Evolutionary conservation across 2,329 filamentous ascomycete genomes (phyloP).

Genomic region (Calonectria pseudoreteaudii): DNA sequence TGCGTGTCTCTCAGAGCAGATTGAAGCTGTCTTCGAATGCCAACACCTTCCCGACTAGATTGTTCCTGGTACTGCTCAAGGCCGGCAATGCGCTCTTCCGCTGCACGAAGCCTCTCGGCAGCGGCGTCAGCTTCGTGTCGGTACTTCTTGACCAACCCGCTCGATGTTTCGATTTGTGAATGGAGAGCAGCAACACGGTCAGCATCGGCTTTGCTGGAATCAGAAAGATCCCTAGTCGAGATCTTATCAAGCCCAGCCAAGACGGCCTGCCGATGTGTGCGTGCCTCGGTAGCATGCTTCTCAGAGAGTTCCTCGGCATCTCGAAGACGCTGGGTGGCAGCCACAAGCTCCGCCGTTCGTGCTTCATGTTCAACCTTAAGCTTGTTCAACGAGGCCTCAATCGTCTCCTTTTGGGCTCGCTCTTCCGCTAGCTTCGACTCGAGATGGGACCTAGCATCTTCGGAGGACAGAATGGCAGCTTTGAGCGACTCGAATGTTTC

Average conservation of each 20-base stretch:
- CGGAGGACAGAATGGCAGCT: constrained; percentile 82
- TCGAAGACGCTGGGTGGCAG: constrained; percentile 77
- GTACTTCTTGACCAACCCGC: constrained; percentile 85
- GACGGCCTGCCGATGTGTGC: constrained; percentile 85
- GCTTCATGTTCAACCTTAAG: constrained; percentile 88
- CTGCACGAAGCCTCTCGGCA: constrained; percentile 88
- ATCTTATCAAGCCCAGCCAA: constrained; percentile 85
- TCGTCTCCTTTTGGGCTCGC: constrained; percentile 76
- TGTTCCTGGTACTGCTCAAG: constrained; percentile 98
- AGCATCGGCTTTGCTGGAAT: constrained; percentile 61
- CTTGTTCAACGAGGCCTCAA: constrained; percentile 81
- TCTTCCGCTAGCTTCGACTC: constrained; percentile 89
- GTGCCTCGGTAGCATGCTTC: constrained; percentile 87
- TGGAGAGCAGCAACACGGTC: constrained; percentile 82
- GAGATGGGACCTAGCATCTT: constrained; percentile 79
- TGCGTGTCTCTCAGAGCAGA: constrained; percentile 85
- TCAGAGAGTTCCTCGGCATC: constrained; percentile 92
- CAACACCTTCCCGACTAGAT: constrained; percentile 90
- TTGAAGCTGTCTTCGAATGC: constrained; percentile 91
- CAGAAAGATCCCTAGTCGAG: constrained; percentile 63
- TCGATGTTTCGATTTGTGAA: constrained; percentile 82
- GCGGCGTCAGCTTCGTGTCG: constrained; percentile 89
- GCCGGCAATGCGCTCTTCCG: constrained; percentile 96
- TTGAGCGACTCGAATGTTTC: constrained; percentile 80
- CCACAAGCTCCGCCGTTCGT: constrained; percentile 80